Conservation (phyloP, 805 yeast species). For the Lipomyces sp. region DNA sequence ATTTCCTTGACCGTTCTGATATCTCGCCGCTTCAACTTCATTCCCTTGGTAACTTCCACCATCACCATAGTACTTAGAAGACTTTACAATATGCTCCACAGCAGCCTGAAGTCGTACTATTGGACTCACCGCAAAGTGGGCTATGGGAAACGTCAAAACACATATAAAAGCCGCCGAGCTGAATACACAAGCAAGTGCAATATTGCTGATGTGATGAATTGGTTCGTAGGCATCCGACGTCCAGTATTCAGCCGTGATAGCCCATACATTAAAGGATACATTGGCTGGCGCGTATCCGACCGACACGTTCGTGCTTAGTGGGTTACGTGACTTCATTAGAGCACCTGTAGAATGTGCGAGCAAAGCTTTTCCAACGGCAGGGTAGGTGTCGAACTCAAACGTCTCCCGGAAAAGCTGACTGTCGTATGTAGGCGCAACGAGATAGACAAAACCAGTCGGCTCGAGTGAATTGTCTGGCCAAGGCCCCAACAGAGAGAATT, state of each 20-base stretch:
- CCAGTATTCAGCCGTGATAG: constrained; percentile 71
- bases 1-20: neutral
- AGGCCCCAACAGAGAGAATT: constrained; percentile 33
- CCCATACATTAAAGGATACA: constrained; percentile 61
- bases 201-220: constrained; percentile 61
- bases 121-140: constrained; percentile 84
- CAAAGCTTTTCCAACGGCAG: constrained; percentile 45
- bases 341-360: constrained; percentile 54
- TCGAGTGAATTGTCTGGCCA: constrained; percentile 37
- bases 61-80: constrained; percentile 39
- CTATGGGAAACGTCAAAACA: constrained; percentile 76
- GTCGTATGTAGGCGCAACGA: constrained; percentile 25
- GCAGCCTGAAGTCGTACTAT: constrained; percentile 79
- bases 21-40: neutral
- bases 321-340: constrained; percentile 47
- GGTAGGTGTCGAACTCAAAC: constrained; percentile 40
- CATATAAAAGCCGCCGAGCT: constrained; percentile 78
- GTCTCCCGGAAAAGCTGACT: constrained; percentile 26
- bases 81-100: constrained; percentile 59
- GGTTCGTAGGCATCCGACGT: constrained; percentile 66
- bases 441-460: constrained; percentile 44
- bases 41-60: neutral
- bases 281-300: constrained; percentile 60
- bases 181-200: constrained; percentile 76
- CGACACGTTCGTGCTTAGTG: constrained; percentile 53